Conservation (phyloP, 2,329 filamentous ascomycete species). For the Ceratocystis colombiana region DNA sequence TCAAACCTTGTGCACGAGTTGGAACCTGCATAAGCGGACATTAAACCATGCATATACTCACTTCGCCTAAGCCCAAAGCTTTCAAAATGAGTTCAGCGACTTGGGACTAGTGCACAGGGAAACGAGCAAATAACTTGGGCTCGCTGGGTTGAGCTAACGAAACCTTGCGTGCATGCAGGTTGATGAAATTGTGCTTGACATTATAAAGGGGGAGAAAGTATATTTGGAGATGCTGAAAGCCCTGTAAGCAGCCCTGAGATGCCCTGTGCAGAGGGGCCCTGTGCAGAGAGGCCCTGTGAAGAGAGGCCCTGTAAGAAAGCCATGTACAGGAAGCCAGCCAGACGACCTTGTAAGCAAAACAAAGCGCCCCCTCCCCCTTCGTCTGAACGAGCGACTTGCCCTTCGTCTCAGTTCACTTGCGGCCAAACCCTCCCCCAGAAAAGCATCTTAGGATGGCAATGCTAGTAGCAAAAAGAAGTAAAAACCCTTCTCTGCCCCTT, state of each 20-base stretch:
- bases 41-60: constrained; percentile 18
- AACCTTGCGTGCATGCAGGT: background rate
- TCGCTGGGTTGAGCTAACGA: background rate
- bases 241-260: background rate
- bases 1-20: constrained; percentile 2
- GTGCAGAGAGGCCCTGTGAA: too few relatives aligned
- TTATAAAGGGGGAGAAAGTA: background rate
- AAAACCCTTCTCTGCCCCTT: constrained; percentile 4
- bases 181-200: constrained; percentile 1
- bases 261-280: too few relatives aligned
- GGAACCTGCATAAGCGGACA: constrained; percentile 17
- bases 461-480: background rate
- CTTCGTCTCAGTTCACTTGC: background rate
- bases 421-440: background rate
- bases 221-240: background rate
- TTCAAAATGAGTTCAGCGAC: background rate
- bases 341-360: background rate
- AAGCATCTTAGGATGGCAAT: constrained; percentile 2
- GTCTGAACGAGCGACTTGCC: background rate
- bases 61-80: constrained; percentile 19
- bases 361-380: too few relatives aligned
- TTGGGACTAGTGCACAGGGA: background rate
- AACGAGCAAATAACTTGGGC: background rate
- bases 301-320: too few relatives aligned
- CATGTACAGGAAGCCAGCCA: too few relatives aligned